Conservation (phyloP, 306 rosid species). For the Rosa rugosa region DNA sequence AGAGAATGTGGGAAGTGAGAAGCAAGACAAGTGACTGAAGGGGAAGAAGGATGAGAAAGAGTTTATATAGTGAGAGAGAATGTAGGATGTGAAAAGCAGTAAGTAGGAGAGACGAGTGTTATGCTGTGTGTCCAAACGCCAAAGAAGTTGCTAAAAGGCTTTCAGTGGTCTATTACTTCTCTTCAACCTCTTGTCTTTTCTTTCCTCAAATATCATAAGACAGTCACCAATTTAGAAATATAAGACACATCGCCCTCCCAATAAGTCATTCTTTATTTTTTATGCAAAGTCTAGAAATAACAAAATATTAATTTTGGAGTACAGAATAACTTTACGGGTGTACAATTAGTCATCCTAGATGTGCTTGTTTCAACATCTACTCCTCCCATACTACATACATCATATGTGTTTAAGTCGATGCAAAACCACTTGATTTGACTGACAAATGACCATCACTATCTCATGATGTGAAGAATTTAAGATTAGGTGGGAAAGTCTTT, state of each 20-base stretch:
- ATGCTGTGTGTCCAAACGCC: slow-evolving; percentile 1
- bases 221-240: background rate
- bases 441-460: background rate
- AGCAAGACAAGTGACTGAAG: slow-evolving; percentile 17
- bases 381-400: background rate
- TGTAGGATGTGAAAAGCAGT: background rate
- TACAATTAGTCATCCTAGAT: background rate
- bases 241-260: background rate
- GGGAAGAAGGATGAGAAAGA: slow-evolving; percentile 33
- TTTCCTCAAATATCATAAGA: background rate
- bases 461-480: slow-evolving; percentile 2
- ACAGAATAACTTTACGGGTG: background rate
- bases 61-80: slow-evolving; percentile 27
- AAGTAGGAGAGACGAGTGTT: background rate
- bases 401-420: background rate
- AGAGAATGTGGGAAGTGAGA: slow-evolving; percentile 1
- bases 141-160: background rate
- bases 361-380: background rate
- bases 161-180: background rate
- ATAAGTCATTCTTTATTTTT: background rate
- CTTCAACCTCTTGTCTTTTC: slow-evolving; percentile 1
- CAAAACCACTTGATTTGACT: slow-evolving; percentile 1
- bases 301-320: background rate
- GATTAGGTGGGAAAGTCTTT: slow-evolving; percentile 10
- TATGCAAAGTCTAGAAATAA: background rate